These are phyloP conservation scores for Kurtzmaniella quercitrusa DNA, from an alignment of 1,139 yeast genomes.

Conservation along the genomic window DNA sequence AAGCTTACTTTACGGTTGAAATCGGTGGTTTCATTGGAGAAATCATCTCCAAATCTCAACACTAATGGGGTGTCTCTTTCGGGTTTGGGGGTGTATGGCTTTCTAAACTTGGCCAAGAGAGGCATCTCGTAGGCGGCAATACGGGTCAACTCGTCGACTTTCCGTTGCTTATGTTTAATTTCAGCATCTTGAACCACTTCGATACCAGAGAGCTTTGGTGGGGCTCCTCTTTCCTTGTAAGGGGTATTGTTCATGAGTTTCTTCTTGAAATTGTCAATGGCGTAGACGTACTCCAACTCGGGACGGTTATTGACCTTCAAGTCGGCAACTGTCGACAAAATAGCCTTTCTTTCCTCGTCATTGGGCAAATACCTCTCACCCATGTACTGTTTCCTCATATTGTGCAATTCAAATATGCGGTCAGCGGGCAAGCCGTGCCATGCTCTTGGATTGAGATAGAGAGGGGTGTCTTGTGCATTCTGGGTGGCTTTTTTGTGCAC, in stretches of 20 bases:
- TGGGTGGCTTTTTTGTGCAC: neutral
- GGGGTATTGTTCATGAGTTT: conserved; percentile 44
- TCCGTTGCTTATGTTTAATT: conserved; percentile 34
- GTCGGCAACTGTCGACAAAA: conserved; percentile 38
- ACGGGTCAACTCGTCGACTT: conserved; percentile 54
- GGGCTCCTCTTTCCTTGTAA: conserved; percentile 32
- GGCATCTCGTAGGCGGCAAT: conserved; percentile 93
- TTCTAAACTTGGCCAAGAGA: conserved; percentile 68
- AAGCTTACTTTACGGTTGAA: conserved; percentile 69
- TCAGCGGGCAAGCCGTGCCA: conserved; percentile 70
- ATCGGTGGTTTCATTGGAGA: conserved; percentile 66
- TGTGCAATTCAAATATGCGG: conserved; percentile 55
- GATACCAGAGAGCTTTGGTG: conserved; percentile 39
- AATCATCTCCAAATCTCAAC: conserved; percentile 68
- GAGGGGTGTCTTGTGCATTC: conserved; percentile 12
- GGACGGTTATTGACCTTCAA: conserved; percentile 28
- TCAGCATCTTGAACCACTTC: conserved; percentile 34
- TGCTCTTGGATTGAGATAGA: conserved; percentile 53
- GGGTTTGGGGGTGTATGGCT: conserved; percentile 48
- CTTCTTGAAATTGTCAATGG: conserved; percentile 44
- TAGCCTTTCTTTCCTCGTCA: conserved; percentile 44
- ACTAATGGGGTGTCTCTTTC: conserved; percentile 49
- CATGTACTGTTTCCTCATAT: conserved; percentile 50
- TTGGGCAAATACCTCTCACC: conserved; percentile 57
- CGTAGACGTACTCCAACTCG: conserved; percentile 40